A percentile compares a stretch with the other conserved stretches of the same genome.
Conservation (phyloP, 2,329 filamentous ascomycete genomes). For the Gnomoniopsis smithogilvyi region DNA sequence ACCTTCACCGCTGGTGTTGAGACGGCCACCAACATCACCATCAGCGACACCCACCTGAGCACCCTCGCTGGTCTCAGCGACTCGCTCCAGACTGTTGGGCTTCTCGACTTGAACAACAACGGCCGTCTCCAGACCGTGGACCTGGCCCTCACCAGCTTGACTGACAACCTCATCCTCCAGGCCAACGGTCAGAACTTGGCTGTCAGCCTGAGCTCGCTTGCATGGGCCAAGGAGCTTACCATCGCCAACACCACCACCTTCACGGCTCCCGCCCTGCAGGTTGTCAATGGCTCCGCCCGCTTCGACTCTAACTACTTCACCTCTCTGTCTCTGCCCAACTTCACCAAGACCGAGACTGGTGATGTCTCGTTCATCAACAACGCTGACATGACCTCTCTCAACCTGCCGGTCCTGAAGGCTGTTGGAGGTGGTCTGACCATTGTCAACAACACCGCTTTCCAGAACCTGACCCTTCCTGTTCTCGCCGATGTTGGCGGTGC, state of each 20-base stretch:
- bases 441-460: constrained; percentile 82
- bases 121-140: constrained; percentile 70
- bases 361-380: constrained; percentile 64
- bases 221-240: constrained; percentile 75
- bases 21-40: constrained; percentile 64
- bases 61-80: constrained; percentile 68
- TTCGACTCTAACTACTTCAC: constrained; percentile 77
- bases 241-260: constrained; percentile 77
- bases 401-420: constrained; percentile 63
- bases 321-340: constrained; percentile 62
- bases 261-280: constrained; percentile 66
- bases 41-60: constrained; percentile 82
- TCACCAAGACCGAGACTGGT: constrained; percentile 62
- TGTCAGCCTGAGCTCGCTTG: constrained; percentile 73
- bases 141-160: constrained; percentile 76
- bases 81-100: constrained; percentile 67
- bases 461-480: constrained; percentile 61
- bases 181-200: constrained; percentile 74
- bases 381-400: constrained; percentile 66
- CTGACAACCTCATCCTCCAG: constrained; percentile 65
- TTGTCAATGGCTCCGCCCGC: constrained; percentile 75
- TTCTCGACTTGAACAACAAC: constrained; percentile 90
- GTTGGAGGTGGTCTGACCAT: constrained; percentile 80
- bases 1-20: constrained; percentile 56
- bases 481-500: constrained; percentile 73